Base-by-base conservation (phyloP, 805 yeast genomes). In the Candida chilensis region DNA sequence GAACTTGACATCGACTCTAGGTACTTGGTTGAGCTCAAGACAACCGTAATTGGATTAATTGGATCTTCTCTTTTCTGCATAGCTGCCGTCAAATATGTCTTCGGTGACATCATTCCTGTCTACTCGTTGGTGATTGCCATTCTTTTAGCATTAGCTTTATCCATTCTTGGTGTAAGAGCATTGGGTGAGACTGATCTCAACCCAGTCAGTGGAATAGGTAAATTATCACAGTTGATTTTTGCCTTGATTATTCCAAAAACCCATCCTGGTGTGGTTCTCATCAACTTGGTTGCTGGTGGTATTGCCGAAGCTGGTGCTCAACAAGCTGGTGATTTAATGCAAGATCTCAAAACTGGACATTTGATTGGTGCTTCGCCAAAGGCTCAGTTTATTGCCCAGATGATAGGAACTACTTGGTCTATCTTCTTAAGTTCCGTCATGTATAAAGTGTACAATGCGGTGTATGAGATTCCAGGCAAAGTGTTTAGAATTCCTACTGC, bases 291-390 rank as follows among this genome's bases (percentile, higher is more conserved):
- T 2, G 95, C 96, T 4, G 98, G 98, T 12, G 98, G 96, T 10
- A 78, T 90, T 25, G 94, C 97, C 2, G 98, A 90, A 57, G 96
- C 97, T 0, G 97, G 97, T 6, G 96, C 98, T 3, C 97, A 92
- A 57, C 98, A 90, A 56, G 96, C 97, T 2, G 97, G 98, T 18
- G 98, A 90, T 55, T 64, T 90, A 47, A 84, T 92, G 95, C 98
- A 90, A 59, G 97, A 92, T 56, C 64, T 90, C 42, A 92, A 92
- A 51, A 88, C 98, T 0, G 97, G 97, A 0, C 90, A 84, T 53
- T 54, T 90, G 31, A 47, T 90, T 2, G 95, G 94, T 11, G 96
- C 97, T 0, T 82, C 95, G 0, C 96, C 96, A 12, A 71, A 68
- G 37, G 94, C 94, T 3, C 98, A 92, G 54, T 88, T 92, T 43